phyloP scores from a whole-genome alignment of 129 eudicot species.

The Artemisia annua region DNA sequence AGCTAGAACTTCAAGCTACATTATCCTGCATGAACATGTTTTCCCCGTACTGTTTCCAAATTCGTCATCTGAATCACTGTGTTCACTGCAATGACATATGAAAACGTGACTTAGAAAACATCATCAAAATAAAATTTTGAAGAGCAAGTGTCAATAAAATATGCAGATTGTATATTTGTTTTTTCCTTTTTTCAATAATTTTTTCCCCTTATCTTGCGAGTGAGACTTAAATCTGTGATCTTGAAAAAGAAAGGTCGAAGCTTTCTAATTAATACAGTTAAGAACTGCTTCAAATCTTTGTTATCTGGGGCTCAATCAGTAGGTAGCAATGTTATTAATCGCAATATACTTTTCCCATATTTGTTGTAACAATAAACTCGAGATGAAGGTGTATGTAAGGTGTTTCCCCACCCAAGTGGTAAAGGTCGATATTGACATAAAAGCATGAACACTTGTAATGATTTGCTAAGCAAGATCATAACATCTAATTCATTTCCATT shows the following conservation, averaged over 20 bases:
- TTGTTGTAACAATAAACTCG: too few relatives aligned
- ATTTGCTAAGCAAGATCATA: background rate
- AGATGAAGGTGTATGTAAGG: too few relatives aligned
- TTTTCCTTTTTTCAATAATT: too few relatives aligned
- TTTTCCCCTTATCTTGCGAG: background rate
- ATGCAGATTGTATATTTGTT: too few relatives aligned
- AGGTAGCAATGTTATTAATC: too few relatives aligned
- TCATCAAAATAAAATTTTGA: too few relatives aligned
- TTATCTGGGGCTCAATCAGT: too few relatives aligned
- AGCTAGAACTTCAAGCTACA: slow-evolving; percentile 43
- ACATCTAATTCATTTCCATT: background rate
- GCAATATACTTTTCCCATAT: too few relatives aligned
- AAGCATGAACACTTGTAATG: background rate
- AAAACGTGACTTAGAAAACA: too few relatives aligned
- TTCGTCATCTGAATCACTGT: slow-evolving; percentile 70
- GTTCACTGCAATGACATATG: too few relatives aligned
- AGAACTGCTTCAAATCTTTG: background rate
- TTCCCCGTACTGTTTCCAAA: slow-evolving; percentile 50
- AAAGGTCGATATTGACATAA: background rate
- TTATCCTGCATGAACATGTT: slow-evolving; percentile 78
- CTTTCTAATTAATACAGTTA: background rate
- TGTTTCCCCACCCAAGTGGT: too few relatives aligned
- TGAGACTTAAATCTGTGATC: background rate
- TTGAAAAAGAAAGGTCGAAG: slow-evolving; percentile 13
- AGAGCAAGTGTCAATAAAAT: too few relatives aligned